Evolutionary conservation across 164 flowering plant species (phyloP), one percentile per base, ranked within the genome.

Genomic region (Pachysandra terminalis): DNA sequence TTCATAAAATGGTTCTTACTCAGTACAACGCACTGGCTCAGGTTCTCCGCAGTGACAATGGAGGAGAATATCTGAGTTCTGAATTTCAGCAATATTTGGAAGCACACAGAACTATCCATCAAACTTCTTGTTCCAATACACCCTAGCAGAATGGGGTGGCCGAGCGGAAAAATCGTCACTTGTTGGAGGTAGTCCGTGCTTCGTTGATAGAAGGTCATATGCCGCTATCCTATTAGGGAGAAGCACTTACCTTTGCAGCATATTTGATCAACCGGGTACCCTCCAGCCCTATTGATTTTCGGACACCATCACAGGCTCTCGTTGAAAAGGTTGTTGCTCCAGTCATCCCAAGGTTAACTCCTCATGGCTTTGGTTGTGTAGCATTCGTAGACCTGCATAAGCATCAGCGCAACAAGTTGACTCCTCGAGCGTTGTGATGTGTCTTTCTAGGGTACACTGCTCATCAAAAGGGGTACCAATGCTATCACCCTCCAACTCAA

Each of bases 351-450:
- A 68, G 25, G 0, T 21, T 59, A 16, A n/a, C 64, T 9, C 57
- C 71, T 49, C 27, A 9, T 28, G 63, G 59, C n/a, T n/a, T n/a
- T n/a, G n/a, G n/a, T n/a, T n/a, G 64, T 32, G 64, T 68, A 7
- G 59, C 71, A 8, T 68, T 68, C n/a, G 64, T 68, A 19, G 45
- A 59, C n/a, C 63, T 67, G 22, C 55, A 67, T 26, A 67, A 22
- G 48, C 41, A 65, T 35, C 49, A 65, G 16, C 14, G 28, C 48
- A 65, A 19, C 25, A 65, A 65, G 59, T 14, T 65, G 3, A 15
- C 6, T 65, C 59, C 69, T 56, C 35, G 54, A 23, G 69, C 63
- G 1, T 23, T 41, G 23, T 55, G 35, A 21, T 67, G 62, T 0
- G 1, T 67, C 17, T 58, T 67, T 57, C n/a, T 67, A 2, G 69